Base-by-base conservation (phyloP, 352 stramenopile genomes). In the Paralagenidium karlingii region DNA sequence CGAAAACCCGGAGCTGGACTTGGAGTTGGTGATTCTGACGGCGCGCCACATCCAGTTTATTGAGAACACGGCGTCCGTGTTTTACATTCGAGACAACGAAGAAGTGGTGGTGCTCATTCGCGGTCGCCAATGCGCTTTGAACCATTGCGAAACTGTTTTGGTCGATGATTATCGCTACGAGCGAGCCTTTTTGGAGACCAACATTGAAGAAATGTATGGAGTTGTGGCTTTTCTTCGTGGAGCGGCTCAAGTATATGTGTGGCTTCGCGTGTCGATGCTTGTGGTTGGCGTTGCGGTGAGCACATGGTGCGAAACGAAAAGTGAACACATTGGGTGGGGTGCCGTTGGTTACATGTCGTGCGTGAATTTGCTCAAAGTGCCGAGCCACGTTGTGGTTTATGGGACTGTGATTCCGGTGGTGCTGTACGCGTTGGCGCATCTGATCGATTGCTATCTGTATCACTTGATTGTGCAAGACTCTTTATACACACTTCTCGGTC, bases 131-230 rank as follows among this genome's bases (percentile, higher is more conserved):
- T 55, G 46, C 15, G 27, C 10, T 3, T 3, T 10, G 1, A 8
- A 16, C 24, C 11, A 26, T 12, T 60, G 63, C 29, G 26, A 22
- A 7, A 73, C 63, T 0, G 36, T 75, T 3, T 70, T 79, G 19
- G 11, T 79, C 8, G 65, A 79, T 29, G 65, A 79, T 34, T 69
- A 65, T 21, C 53, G 64, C 12, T 82, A 78, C 24, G 62, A 77
- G 22, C 51, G 64, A 1, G 47, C 54, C 11, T 34, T 49, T 2
- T 3, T 75, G 0, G 49, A 57, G 39, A 66, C 53, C 6, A 65
- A 66, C 21, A 42, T 55, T 3, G 43, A 47, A 3, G 56, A 73
- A n/a, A 63, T 50, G 49, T 68, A 63, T 16, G 10, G 12, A 2
- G 34, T 69, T 19, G 58, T 58, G 8, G 43, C 56, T 1, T 8